Evolutionary conservation across 2,329 filamentous ascomycete species (phyloP), one percentile per base, ranked within the genome.

Genomic region (Trichoderma arundinaceum): DNA sequence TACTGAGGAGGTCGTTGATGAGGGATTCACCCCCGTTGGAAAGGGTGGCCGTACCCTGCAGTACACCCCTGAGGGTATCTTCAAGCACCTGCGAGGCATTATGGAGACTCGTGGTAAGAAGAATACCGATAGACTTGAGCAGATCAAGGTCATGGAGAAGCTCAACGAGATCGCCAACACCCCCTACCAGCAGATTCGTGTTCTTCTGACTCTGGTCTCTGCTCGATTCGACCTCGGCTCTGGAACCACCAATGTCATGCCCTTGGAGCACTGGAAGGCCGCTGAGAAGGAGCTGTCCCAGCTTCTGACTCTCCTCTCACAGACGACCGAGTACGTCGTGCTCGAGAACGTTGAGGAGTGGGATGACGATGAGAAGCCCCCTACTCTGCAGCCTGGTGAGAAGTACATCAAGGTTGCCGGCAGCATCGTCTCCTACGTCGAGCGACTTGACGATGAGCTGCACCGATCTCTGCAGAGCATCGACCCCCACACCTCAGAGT

Each of bases 131-230:
- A 90, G 93, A 56, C 77, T 87, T 53, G 95, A 99, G 81, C 95
- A 99, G 81, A 98, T 99, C 80, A 90, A 90, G 79, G 90, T 94
- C 60, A 96, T 99, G 93, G 95, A 98, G 86, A 97, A 94, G 83
- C 87, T 99, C 62, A 83, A 90, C 74, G 93, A 97, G 77, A 94
- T 99, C 70, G 88, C 95, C 70, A 87, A 86, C 74, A 95, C 90
- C 61, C 93, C 96, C 59, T 99, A 99, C 82, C 95, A 98, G 81
- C 89, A 89, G 77, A 92, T 99, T 74, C 91, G 95, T 70, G 92
- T 98, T 66, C 90, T 98, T 52, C 84, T 98, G 69, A 94, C 93
- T 44, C 82, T 98, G 57, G 90, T 99, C 72, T 96, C 95, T 46
- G 95, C 95, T 59, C 88, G 96, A 69, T 99, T 99, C 79, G 95